phyloP scores from a whole-genome alignment of 148 eudicot genomes.

The Chenopodium quinoa region DNA sequence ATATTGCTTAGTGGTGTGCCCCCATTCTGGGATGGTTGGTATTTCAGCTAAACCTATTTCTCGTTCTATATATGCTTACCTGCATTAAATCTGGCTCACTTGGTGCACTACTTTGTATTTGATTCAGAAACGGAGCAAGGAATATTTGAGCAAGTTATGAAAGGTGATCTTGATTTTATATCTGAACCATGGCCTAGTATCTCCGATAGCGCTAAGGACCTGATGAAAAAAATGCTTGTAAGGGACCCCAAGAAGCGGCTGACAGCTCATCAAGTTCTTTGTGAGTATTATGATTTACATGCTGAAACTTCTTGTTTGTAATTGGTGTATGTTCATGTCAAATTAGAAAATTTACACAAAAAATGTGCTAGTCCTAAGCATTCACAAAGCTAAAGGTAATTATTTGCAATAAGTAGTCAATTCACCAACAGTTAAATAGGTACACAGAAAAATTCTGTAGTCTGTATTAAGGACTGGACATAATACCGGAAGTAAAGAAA shows the following conservation, averaged over 20 bases:
- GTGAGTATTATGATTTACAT: slow-evolving; percentile 26
- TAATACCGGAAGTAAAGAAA: not conserved
- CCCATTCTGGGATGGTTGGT: slow-evolving; percentile 54
- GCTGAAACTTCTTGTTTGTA: not conserved
- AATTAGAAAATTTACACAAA: not conserved
- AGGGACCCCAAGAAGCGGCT: slow-evolving; percentile 48
- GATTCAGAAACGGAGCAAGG: slow-evolving; percentile 46
- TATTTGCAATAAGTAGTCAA: not conserved
- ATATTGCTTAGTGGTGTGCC: slow-evolving; percentile 51
- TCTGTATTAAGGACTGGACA: not conserved
- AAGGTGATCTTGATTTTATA: slow-evolving; percentile 45
- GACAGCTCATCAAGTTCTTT: slow-evolving; percentile 50
- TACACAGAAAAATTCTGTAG: not conserved
- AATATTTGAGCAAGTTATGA: slow-evolving; percentile 48
- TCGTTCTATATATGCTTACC: not conserved
- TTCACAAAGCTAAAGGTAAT: not conserved
- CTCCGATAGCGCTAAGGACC: slow-evolving; percentile 46
- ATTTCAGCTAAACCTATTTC: slow-evolving; percentile 1
- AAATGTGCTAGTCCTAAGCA: not conserved
- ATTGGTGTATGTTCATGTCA: not conserved
- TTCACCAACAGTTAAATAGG: not conserved
- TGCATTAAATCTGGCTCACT: not conserved
- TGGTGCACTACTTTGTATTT: slow-evolving; percentile 1
- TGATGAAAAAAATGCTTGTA: slow-evolving; percentile 44
- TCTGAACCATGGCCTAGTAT: slow-evolving; percentile 58